A percentile compares a stretch with the other conserved stretches of the same genome.
Conservation (phyloP, 208 protist species). For the Trichomonas vaginalis region DNA sequence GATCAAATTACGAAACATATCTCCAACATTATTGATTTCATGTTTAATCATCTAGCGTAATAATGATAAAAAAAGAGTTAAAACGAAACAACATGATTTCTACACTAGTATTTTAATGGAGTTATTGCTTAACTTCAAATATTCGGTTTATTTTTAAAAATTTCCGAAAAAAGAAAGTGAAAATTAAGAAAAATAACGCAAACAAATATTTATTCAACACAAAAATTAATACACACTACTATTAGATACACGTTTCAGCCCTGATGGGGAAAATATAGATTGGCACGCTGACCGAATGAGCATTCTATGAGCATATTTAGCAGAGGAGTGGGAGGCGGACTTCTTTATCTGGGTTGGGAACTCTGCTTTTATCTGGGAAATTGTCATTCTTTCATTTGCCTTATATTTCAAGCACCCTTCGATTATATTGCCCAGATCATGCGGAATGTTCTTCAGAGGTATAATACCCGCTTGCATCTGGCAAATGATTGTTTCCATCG, state of each 20-base stretch:
- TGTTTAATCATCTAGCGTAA: no score
- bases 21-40: no score
- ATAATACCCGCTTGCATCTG: background rate
- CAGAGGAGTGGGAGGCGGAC: background rate
- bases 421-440: background rate
- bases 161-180: background rate
- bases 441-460: background rate
- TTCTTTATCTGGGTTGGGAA: background rate
- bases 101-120: no score
- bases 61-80: no score
- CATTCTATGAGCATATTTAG: background rate
- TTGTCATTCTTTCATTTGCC: background rate
- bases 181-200: background rate
- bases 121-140: no score
- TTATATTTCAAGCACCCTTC: background rate
- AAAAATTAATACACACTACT: background rate
- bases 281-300: background rate
- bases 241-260: background rate
- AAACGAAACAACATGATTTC: no score
- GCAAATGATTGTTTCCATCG: background rate
- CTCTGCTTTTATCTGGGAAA: background rate
- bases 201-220: background rate
- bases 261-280: background rate
- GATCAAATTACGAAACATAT: no score
- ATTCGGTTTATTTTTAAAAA: background rate